Evolutionary conservation across 441 rosid species (phyloP).

Genomic region (Geranium incanum): DNA sequence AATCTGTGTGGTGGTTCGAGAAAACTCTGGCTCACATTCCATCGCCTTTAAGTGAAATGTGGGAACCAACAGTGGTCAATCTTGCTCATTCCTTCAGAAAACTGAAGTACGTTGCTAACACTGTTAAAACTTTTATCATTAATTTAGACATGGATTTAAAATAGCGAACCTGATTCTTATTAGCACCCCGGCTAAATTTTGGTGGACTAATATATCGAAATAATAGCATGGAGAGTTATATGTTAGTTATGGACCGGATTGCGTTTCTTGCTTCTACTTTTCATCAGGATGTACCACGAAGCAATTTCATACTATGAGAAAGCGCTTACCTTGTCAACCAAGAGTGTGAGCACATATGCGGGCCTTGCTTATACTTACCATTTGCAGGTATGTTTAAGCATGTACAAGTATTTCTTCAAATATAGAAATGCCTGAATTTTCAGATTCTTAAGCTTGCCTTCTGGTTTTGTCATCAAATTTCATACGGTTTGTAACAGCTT

Average conservation of each 20-base stretch:
- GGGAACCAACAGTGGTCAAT: conserved; percentile 89
- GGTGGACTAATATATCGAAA: too few species aligned
- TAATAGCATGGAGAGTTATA: too few species aligned
- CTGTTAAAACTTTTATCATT: too few species aligned
- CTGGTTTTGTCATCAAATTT: neutral
- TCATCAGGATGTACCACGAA: conserved; percentile 56
- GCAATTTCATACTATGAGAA: conserved; percentile 71
- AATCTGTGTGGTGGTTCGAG: conserved; percentile 78
- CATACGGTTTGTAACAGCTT: neutral
- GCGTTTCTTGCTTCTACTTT: neutral
- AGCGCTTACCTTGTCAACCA: conserved; percentile 71
- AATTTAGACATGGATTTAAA: too few species aligned
- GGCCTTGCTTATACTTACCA: conserved; percentile 90
- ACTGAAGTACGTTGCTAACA: conserved; percentile 41
- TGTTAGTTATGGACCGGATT: too few species aligned
- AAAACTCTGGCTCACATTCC: conserved; percentile 74
- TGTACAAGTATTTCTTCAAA: too few species aligned
- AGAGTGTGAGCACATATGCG: conserved; percentile 79
- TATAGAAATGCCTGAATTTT: too few species aligned
- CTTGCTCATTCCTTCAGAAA: conserved; percentile 86
- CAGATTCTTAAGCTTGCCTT: neutral
- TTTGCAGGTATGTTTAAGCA: conserved; percentile 49
- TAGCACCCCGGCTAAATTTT: too few species aligned
- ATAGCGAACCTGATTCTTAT: too few species aligned
- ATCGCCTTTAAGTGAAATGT: conserved; percentile 56